Evolutionary conservation across 164 flowering plant species (phyloP).

Genomic region (Vitis cinerea): DNA sequence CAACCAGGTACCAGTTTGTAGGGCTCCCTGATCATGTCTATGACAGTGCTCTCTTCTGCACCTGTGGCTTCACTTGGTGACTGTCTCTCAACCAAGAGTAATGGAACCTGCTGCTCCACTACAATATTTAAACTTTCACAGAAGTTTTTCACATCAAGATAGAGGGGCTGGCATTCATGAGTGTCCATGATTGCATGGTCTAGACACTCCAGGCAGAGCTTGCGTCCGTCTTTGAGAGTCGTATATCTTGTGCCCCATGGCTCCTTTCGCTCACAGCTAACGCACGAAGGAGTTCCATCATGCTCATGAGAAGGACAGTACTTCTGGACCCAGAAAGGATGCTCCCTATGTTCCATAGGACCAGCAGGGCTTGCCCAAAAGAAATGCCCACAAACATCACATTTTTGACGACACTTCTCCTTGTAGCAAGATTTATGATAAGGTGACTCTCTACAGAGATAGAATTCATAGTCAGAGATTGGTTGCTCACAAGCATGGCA

Average conservation of each 20-base stretch:
- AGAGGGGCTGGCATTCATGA: slow-evolving; percentile 71
- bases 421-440: slow-evolving; percentile 83
- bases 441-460: slow-evolving; percentile 65
- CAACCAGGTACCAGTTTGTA: slow-evolving; percentile 49
- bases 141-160: slow-evolving; percentile 64
- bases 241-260: slow-evolving; percentile 57
- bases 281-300: slow-evolving; percentile 83
- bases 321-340: slow-evolving; percentile 88
- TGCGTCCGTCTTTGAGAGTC: slow-evolving; percentile 76
- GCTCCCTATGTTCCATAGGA: slow-evolving; percentile 88
- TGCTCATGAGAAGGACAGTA: slow-evolving; percentile 89
- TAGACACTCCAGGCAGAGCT: slow-evolving; percentile 83
- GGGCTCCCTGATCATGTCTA: slow-evolving; percentile 45
- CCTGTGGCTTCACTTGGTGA: slow-evolving; percentile 89
- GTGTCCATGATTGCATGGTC: slow-evolving; percentile 84
- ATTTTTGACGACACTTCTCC: slow-evolving; percentile 79
- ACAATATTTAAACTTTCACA: slow-evolving; percentile 74
- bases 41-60: slow-evolving; percentile 52
- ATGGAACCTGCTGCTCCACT: slow-evolving; percentile 79
- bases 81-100: slow-evolving; percentile 81
- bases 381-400: slow-evolving; percentile 85
- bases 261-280: slow-evolving; percentile 97
- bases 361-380: slow-evolving; percentile 88
- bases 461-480: slow-evolving; percentile 82
- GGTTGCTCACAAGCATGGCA: slow-evolving; percentile 81